Percentiles rank a stretch among this genome's conserved stretches.
These are phyloP conservation scores for Penicillium psychrofluorescens DNA, from an alignment of 495 filamentous ascomycete species.

Conservation along the genomic window DNA sequence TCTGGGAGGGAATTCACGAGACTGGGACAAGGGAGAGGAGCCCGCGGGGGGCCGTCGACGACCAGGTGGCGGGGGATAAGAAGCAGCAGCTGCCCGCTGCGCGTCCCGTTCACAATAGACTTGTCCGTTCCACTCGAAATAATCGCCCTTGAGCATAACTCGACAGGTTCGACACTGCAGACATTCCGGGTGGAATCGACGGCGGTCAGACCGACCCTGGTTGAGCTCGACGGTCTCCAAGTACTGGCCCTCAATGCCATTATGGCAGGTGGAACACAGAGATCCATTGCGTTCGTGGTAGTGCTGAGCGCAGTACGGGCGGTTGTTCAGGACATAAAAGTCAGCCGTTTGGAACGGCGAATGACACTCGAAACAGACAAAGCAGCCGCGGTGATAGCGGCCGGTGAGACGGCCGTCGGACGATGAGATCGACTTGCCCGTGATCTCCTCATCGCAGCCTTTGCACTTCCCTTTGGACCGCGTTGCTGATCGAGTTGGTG, in stretches of 20 bases:
- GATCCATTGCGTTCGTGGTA: slow-evolving; percentile 90
- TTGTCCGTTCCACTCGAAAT: slow-evolving; percentile 59
- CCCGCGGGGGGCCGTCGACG: slow-evolving; percentile 15
- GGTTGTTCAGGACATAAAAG: slow-evolving; percentile 85
- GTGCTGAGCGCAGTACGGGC: slow-evolving; percentile 84
- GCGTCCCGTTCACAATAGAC: slow-evolving; percentile 86
- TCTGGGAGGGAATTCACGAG: slow-evolving; percentile 8
- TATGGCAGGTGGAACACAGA: slow-evolving; percentile 69
- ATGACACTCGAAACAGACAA: slow-evolving; percentile 80
- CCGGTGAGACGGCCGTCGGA: slow-evolving; percentile 91
- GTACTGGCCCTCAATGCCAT: slow-evolving; percentile 89
- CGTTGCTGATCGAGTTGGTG: slow-evolving; percentile 23
- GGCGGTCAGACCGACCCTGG: slow-evolving; percentile 42
- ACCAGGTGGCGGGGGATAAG: slow-evolving; percentile 22
- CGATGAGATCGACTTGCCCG: slow-evolving; percentile 86
- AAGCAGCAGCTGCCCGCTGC: slow-evolving; percentile 46
- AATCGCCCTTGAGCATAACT: slow-evolving; percentile 55
- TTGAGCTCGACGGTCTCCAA: slow-evolving; percentile 61
- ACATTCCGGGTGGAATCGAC: slow-evolving; percentile 82
- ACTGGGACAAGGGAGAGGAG: slow-evolving; percentile 15
- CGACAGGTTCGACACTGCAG: slow-evolving; percentile 63
- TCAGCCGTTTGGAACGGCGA: slow-evolving; percentile 79
- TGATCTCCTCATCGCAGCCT: slow-evolving; percentile 70
- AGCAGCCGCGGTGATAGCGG: slow-evolving; percentile 88
- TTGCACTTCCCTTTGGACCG: slow-evolving; percentile 69